These are phyloP conservation scores for Serpula lacrymans DNA, from an alignment of 768 basidiomycete genomes.

Conservation along the genomic window DNA sequence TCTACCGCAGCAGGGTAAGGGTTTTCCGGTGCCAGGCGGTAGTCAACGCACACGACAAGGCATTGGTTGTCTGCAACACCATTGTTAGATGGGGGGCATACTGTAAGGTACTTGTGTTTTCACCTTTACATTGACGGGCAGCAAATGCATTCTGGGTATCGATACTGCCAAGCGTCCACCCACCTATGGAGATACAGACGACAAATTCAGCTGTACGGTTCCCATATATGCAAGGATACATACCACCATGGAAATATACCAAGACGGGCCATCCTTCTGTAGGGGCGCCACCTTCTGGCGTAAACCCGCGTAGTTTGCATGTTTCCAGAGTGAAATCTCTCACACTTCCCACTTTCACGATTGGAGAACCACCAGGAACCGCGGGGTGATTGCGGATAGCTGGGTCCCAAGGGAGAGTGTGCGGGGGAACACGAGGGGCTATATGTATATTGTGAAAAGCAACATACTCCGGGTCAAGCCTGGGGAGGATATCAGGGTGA, in stretches of 20 bases:
- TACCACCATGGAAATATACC: slow-evolving; percentile 72
- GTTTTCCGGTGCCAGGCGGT: slow-evolving; percentile 69
- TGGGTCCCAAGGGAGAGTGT: slow-evolving; percentile 60
- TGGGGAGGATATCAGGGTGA: slow-evolving; percentile 53
- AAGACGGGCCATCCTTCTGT: slow-evolving; percentile 64
- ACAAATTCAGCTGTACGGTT: not conserved
- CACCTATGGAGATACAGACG: slow-evolving; percentile 39
- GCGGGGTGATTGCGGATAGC: slow-evolving; percentile 46
- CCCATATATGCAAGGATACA: slow-evolving; percentile 5
- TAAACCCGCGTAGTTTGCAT: slow-evolving; percentile 59
- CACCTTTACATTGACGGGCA: slow-evolving; percentile 23
- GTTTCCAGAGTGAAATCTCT: slow-evolving; percentile 47
- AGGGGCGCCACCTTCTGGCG: slow-evolving; percentile 50
- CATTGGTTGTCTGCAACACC: slow-evolving; percentile 50
- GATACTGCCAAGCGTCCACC: slow-evolving; percentile 72
- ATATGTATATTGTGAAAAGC: slow-evolving; percentile 51
- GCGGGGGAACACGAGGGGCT: slow-evolving; percentile 42
- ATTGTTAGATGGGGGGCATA: not conserved
- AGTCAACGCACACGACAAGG: slow-evolving; percentile 65
- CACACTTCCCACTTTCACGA: slow-evolving; percentile 52
- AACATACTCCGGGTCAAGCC: slow-evolving; percentile 62
- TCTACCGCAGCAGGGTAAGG: slow-evolving; percentile 70
- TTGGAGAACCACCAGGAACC: slow-evolving; percentile 52
- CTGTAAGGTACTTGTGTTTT: not conserved
- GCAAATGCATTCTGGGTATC: slow-evolving; percentile 56